Evolutionary conservation across 169 alveolate species (phyloP).

Genomic region (Plasmodium coatneyi): DNA sequence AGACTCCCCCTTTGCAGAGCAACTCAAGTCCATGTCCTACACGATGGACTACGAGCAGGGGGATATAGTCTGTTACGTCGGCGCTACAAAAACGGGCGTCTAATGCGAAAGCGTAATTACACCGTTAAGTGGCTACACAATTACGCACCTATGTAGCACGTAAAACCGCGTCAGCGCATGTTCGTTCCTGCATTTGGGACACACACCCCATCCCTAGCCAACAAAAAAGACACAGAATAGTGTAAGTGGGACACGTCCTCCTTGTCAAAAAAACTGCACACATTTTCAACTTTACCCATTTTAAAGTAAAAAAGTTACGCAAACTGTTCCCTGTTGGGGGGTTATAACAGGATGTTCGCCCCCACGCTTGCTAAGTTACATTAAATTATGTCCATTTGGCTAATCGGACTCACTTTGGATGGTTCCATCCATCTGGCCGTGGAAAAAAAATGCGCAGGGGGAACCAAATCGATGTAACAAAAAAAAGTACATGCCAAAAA

Average conservation of each 20-base stretch:
- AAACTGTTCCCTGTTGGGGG: not conserved
- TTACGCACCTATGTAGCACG: not conserved
- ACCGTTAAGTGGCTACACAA: not conserved
- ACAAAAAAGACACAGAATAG: not conserved
- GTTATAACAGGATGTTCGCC: not conserved
- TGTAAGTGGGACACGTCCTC: not conserved
- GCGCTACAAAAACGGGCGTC: not conserved
- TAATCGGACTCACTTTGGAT: not conserved
- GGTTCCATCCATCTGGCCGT: not conserved
- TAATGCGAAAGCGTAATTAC: not conserved
- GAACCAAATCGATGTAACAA: not conserved
- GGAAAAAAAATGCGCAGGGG: not conserved
- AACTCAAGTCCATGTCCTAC: conserved; percentile 4
- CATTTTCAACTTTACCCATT: not conserved
- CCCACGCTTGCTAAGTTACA: not conserved
- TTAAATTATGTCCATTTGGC: not conserved
- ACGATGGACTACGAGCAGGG: not conserved
- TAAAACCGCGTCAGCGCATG: not conserved
- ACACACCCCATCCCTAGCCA: not conserved
- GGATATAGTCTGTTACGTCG: not conserved
- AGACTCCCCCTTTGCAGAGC: conserved; percentile 17
- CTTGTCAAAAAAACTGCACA: not conserved
- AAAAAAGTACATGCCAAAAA: not conserved
- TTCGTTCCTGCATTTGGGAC: not conserved
- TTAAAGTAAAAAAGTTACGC: not conserved